Evolutionary conservation across 129 eudicot species (phyloP), one percentile per base, ranked within the genome.

Genomic region (Escallonia rubra): DNA sequence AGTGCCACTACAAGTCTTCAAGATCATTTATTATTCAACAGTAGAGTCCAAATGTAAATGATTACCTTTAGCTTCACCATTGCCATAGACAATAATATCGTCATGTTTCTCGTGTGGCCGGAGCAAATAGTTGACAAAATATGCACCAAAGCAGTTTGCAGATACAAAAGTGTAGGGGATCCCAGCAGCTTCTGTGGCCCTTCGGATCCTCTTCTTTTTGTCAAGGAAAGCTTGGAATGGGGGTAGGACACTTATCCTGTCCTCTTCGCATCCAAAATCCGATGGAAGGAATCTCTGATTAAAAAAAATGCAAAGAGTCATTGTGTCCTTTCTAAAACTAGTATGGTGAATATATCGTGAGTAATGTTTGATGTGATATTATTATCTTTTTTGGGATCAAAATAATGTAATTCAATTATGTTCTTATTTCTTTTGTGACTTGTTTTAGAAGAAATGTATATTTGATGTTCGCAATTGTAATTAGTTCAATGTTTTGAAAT

Each of bases 251-350:
- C 41, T 46, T 38, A 65, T 68, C 42, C 70, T 63, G 50, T 79
- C 83, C 65, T 67, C 78, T 41, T 79, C 83, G 10, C 55, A 56
- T 11, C 83, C 83, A 59, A 73, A 79, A 63, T 69, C 83, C 58
- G 83, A 79, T 15, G 83, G 79, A 58, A 79, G 10, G 41, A 78
- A 78, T 43, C 82, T 66, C 82, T 78, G 64, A 45, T 23, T 23
- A 23, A 23, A 23, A 23, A 23, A 23, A 23, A 23, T 23, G 0
- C 34, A 23, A 23, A 23, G 34, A 23, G 34, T 23, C 34, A 23
- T 23, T 1, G 34, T 1, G 34, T 23, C 34, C 1, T 23, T 23
- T 23, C 34, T 23, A 23, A 0, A 23, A 23, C n/a, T n/a, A n/a
- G n/a, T n/a, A n/a, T n/a, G n/a, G n/a, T n/a, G n/a, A n/a, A n/a